Evolutionary conservation across 2,329 filamentous ascomycete species (phyloP).

Genomic region (Aspergillus sp.): DNA sequence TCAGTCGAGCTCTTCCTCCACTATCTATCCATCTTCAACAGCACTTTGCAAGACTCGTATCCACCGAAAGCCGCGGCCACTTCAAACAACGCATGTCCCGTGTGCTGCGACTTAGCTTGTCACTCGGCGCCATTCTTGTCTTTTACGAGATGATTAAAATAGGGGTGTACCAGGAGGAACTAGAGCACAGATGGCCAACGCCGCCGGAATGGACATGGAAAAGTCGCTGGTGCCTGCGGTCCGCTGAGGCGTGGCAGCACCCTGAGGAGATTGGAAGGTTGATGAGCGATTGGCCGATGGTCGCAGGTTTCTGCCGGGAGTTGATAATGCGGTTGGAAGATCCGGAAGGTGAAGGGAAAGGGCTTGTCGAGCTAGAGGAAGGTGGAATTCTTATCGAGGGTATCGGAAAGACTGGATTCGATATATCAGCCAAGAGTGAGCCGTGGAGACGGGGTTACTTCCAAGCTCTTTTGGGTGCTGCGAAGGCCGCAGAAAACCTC

Average conservation of each 20-base stretch:
- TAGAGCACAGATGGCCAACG: constrained; percentile 75
- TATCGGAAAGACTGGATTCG: constrained; percentile 59
- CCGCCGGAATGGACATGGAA: constrained; percentile 77
- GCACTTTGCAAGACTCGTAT: constrained; percentile 68
- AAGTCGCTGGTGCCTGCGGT: constrained; percentile 67
- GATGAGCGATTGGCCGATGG: constrained; percentile 67
- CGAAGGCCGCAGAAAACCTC: constrained; percentile 73
- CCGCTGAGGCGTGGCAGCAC: constrained; percentile 61
- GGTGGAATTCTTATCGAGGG: constrained; percentile 57
- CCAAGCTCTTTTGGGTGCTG: constrained; percentile 74
- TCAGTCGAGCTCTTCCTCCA: constrained; percentile 46
- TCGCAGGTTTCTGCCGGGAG: constrained; percentile 60
- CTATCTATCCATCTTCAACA: constrained; percentile 55
- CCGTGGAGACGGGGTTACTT: constrained; percentile 85
- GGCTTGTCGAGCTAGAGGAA: constrained; percentile 55
- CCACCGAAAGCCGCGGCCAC: constrained; percentile 64
- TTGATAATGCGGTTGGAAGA: constrained; percentile 70
- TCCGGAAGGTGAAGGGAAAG: constrained; percentile 65
- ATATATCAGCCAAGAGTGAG: constrained; percentile 74
- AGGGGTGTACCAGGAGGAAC: constrained; percentile 69
- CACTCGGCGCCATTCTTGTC: constrained; percentile 67
- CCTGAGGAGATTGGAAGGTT: constrained; percentile 54
- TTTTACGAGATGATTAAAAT: constrained; percentile 62
- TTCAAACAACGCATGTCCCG: constrained; percentile 56
- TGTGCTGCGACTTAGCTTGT: constrained; percentile 68